Evolutionary conservation across 805 yeast species (phyloP).

Genomic region (Phaffomyces thermotolerans): DNA sequence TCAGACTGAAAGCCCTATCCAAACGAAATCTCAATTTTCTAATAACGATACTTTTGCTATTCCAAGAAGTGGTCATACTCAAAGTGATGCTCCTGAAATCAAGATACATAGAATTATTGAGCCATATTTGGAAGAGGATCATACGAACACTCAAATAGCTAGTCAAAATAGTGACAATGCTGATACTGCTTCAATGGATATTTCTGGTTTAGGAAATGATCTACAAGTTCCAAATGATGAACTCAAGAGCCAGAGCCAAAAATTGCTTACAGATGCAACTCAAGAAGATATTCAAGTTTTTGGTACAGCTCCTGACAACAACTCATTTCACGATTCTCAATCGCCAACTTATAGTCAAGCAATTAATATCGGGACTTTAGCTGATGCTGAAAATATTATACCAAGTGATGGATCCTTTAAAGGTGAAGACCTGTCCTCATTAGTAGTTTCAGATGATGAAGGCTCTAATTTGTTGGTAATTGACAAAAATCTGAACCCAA

Average conservation of each 20-base stretch:
- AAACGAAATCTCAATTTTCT: not conserved
- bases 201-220: too few relatives aligned
- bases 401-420: not conserved
- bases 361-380: not conserved
- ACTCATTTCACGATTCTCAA: not conserved
- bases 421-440: constrained; percentile 7
- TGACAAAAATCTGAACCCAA: not conserved
- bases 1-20: constrained; percentile 2
- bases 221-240: not conserved
- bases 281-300: constrained; percentile 19
- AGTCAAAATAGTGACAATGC: too few relatives aligned
- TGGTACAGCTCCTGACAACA: constrained; percentile 21
- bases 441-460: constrained; percentile 22
- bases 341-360: not conserved
- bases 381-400: not conserved
- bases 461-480: constrained; percentile 1
- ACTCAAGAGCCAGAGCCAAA: not conserved
- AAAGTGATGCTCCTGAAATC: not conserved
- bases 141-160: not conserved
- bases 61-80: not conserved
- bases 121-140: too few relatives aligned
- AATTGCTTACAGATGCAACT: not conserved
- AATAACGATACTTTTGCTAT: not conserved
- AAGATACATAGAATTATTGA: not conserved
- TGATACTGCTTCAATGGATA: too few relatives aligned